A percentile compares a stretch with the other conserved stretches of the same genome.
Conservation (phyloP, 805 yeast species). For the Komagataella populi region DNA sequence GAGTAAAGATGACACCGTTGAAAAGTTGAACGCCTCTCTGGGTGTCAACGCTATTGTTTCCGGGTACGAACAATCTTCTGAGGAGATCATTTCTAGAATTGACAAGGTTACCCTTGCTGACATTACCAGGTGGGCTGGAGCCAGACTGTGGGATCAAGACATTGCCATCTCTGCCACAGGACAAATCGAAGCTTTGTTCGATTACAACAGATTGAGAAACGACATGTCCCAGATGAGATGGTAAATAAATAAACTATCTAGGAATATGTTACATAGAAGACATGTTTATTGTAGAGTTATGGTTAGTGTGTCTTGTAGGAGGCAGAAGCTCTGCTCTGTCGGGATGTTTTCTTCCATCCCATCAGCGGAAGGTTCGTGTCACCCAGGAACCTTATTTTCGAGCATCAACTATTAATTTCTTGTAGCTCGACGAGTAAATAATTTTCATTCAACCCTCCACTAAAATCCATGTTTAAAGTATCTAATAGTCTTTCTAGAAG, state of each 20-base stretch:
- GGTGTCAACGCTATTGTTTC: conserved; percentile 45
- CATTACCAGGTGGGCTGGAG: conserved; percentile 62
- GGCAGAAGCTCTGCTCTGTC: too few relatives aligned
- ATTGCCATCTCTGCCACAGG: conserved; percentile 76
- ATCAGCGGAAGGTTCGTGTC: not conserved
- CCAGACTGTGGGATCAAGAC: conserved; percentile 73
- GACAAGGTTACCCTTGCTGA: conserved; percentile 49
- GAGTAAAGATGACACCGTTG: conserved; percentile 26
- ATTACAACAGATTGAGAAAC: conserved; percentile 77
- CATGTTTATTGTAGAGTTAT: not conserved
- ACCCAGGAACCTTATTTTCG: not conserved
- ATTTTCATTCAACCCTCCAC: not conserved
- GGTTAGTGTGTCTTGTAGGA: not conserved
- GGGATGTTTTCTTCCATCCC: not conserved
- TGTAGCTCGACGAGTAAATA: not conserved
- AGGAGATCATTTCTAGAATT: conserved; percentile 45
- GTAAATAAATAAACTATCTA: conserved; percentile 17
- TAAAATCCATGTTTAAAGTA: not conserved
- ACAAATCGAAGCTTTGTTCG: conserved; percentile 73
- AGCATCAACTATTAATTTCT: not conserved
- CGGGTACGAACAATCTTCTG: conserved; percentile 49
- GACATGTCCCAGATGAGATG: conserved; percentile 86
- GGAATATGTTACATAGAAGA: not conserved
- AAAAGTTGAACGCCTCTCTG: conserved; percentile 38
- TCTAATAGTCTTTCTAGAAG: not conserved